Conservation (phyloP, 345 rosid genomes). For the Acer campestre region DNA sequence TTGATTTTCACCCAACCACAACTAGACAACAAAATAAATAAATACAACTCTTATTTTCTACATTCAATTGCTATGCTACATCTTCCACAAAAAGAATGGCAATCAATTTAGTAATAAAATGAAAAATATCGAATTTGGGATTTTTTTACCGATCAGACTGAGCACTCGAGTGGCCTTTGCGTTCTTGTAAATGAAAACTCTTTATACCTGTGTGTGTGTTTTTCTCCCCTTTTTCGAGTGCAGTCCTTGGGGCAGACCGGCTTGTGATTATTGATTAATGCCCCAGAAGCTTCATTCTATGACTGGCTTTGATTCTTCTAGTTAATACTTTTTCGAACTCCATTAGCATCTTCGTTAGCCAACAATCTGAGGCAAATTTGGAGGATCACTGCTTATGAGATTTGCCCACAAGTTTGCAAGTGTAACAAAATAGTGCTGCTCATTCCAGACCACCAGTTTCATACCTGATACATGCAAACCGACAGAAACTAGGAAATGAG, state of each 20-base stretch:
- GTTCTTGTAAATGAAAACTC: constrained; percentile 13
- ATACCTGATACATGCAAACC: constrained; percentile 50
- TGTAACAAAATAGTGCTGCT: constrained; percentile 54
- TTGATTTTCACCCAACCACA: constrained; percentile 30
- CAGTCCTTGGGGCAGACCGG: constrained; percentile 1
- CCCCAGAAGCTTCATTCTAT: constrained; percentile 15
- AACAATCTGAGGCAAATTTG: constrained; percentile 43
- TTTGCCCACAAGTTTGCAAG: constrained; percentile 90
- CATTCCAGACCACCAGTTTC: constrained; percentile 62
- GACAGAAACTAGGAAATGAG: constrained; percentile 13
- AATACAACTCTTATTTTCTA: constrained; percentile 20
- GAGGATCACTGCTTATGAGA: constrained; percentile 57
- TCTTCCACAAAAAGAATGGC: constrained; percentile 36
- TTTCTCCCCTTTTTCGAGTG: not conserved
- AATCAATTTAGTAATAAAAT: constrained; percentile 16
- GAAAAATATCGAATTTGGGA: not conserved
- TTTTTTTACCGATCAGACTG: constrained; percentile 1
- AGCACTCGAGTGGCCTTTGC: not conserved
- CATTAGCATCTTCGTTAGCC: constrained; percentile 16
- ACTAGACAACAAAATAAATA: constrained; percentile 16
- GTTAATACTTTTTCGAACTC: not conserved
- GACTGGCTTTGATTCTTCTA: constrained; percentile 6
- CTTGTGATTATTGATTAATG: not conserved
- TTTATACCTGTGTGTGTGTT: not conserved
- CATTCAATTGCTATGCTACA: constrained; percentile 27